Evolutionary conservation across 331 rosid genomes (phyloP).

Genomic region (Quercus phellos): DNA sequence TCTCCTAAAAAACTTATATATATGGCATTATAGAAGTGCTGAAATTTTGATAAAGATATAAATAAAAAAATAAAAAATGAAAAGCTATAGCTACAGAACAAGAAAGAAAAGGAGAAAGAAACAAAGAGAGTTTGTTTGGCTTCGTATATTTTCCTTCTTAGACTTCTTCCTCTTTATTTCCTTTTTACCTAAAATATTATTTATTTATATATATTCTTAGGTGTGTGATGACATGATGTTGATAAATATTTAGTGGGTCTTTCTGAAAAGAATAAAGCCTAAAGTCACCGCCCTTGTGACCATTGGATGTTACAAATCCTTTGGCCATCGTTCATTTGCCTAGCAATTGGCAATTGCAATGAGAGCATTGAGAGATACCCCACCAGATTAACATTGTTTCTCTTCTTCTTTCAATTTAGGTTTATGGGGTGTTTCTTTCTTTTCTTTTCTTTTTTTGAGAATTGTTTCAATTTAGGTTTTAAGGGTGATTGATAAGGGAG

Average conservation of each 20-base stretch:
- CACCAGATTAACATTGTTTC: constrained; percentile 22
- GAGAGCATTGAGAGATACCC: constrained; percentile 14
- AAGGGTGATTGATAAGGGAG: constrained; percentile 22
- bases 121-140: constrained; percentile 41
- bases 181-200: neutral
- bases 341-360: neutral
- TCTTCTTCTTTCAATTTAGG: constrained; percentile 10
- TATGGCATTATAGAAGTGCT: constrained; percentile 4
- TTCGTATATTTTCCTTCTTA: neutral
- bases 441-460: too few relatives aligned
- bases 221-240: constrained; percentile 58
- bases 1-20: neutral
- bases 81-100: constrained; percentile 14
- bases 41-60: constrained; percentile 10
- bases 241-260: constrained; percentile 37
- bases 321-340: constrained; percentile 38
- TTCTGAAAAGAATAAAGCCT: constrained; percentile 18
- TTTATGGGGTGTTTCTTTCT: neutral
- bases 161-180: neutral
- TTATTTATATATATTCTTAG: constrained; percentile 3
- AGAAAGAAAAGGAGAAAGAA: constrained; percentile 26
- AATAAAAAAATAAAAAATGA: neutral
- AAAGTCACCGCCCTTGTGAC: constrained; percentile 23
- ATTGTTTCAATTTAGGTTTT: neutral
- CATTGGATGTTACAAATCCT: constrained; percentile 27